A percentile compares a stretch with the other conserved stretches of the same genome.
Conservation (phyloP, 2,329 filamentous ascomycete species). For the Beauveria medogensis region DNA sequence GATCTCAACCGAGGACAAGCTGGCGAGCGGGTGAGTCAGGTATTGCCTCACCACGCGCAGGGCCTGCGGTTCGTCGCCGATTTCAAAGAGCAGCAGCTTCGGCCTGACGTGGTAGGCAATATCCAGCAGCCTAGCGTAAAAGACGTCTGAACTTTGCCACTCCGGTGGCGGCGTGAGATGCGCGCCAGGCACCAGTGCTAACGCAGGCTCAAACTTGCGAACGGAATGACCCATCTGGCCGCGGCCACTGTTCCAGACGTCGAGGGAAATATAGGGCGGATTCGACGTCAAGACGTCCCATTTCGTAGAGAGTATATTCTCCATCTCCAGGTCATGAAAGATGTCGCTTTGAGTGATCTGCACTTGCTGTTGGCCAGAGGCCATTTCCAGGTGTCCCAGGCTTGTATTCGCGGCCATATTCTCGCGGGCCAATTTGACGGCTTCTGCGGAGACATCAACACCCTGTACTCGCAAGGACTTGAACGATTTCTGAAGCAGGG, state of each 20-base stretch:
- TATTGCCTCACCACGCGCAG: slow-evolving; percentile 49
- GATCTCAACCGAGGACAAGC: slow-evolving; percentile 45
- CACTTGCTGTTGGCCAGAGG: slow-evolving; percentile 21
- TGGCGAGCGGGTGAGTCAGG: slow-evolving; percentile 18
- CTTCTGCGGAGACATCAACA: slow-evolving; percentile 62
- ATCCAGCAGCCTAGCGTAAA: slow-evolving; percentile 59
- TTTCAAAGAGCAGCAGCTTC: slow-evolving; percentile 57
- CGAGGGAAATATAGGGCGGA: slow-evolving; percentile 77
- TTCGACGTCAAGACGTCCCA: slow-evolving; percentile 74
- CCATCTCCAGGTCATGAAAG: slow-evolving; percentile 35
- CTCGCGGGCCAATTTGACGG: slow-evolving; percentile 54
- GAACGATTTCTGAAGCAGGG: slow-evolving; percentile 42
- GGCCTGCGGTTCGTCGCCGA: slow-evolving; percentile 64
- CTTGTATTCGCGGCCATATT: slow-evolving; percentile 52
- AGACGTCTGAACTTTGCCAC: slow-evolving; percentile 42
- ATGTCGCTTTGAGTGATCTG: slow-evolving; percentile 42
- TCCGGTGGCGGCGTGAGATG: slow-evolving; percentile 21
- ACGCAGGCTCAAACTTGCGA: slow-evolving; percentile 68
- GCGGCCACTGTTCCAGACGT: slow-evolving; percentile 29
- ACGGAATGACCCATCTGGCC: slow-evolving; percentile 61
- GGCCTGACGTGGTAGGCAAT: slow-evolving; percentile 43
- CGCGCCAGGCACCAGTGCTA: slow-evolving; percentile 60
- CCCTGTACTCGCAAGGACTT: slow-evolving; percentile 48
- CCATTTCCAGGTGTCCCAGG: slow-evolving; percentile 17
- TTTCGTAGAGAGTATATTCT: slow-evolving; percentile 14